A percentile compares a stretch with the other conserved stretches of the same genome.
Evolutionary conservation across 768 basidiomycete species (phyloP).

Genomic region (Mycena amicta): DNA sequence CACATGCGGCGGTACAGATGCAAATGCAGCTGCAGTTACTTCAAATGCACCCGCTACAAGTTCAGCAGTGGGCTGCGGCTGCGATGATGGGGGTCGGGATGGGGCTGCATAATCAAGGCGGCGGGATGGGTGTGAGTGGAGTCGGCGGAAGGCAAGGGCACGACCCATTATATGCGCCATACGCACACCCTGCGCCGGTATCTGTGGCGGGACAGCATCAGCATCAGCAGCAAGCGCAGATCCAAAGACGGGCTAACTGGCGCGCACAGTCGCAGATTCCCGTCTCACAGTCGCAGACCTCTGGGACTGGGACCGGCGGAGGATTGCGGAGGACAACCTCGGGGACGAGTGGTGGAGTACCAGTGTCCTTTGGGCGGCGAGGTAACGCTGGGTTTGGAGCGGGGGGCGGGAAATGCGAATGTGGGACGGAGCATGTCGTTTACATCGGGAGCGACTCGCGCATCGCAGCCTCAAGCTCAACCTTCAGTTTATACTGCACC

Average conservation of each 20-base stretch:
- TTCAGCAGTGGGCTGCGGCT: neutral
- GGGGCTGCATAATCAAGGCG: neutral
- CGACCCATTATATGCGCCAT: slow-evolving; percentile 21
- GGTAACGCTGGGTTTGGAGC: neutral
- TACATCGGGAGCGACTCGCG: neutral
- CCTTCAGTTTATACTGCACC: neutral
- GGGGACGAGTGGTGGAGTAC: neutral
- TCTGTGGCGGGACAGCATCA: neutral
- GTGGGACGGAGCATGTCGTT: neutral
- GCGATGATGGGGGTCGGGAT: neutral
- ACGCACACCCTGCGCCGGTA: slow-evolving; percentile 1
- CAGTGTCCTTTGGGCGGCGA: neutral
- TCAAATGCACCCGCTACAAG: neutral
- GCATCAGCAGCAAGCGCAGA: neutral
- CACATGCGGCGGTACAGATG: neutral
- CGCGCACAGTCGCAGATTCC: neutral
- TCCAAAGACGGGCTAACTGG: neutral
- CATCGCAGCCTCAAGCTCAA: neutral
- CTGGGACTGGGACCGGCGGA: neutral
- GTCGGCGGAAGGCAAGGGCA: neutral
- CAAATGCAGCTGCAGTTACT: neutral
- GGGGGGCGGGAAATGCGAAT: neutral
- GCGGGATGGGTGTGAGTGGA: neutral
- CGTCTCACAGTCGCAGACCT: neutral
- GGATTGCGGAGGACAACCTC: neutral